Evolutionary conservation across 2,329 filamentous ascomycete genomes (phyloP).

Genomic region (Fusarium sp.): DNA sequence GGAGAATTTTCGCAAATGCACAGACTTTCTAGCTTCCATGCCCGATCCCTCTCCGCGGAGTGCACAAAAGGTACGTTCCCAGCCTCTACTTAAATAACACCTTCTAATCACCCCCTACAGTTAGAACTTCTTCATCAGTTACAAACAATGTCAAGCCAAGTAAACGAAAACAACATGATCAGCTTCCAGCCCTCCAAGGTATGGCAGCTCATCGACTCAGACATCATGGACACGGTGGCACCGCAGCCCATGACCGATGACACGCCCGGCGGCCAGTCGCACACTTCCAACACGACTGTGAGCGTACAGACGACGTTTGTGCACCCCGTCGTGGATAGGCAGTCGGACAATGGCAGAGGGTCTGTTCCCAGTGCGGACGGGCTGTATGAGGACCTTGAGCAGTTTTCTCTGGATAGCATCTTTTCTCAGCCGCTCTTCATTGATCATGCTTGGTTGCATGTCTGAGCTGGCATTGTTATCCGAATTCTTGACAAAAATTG

Average conservation of each 20-base stretch:
- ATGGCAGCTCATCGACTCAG: slow-evolving; percentile 35
- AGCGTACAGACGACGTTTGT: slow-evolving; percentile 40
- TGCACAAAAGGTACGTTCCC: slow-evolving; percentile 24
- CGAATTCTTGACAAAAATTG: too few relatives aligned
- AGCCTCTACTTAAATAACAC: neutral
- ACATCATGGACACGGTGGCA: slow-evolving; percentile 36
- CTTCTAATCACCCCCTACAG: neutral
- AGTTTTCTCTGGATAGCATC: slow-evolving; percentile 40
- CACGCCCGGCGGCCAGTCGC: slow-evolving; percentile 11
- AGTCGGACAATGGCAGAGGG: slow-evolving; percentile 1
- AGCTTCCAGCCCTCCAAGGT: slow-evolving; percentile 38
- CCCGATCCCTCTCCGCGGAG: slow-evolving; percentile 31
- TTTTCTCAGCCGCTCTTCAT: slow-evolving; percentile 42
- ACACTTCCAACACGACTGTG: slow-evolving; percentile 26
- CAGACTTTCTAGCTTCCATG: slow-evolving; percentile 34
- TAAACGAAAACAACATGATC: slow-evolving; percentile 39
- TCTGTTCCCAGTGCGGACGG: slow-evolving; percentile 5
- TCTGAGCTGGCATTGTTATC: too few relatives aligned
- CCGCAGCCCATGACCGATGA: slow-evolving; percentile 21
- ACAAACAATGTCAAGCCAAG: slow-evolving; percentile 40
- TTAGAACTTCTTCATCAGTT: slow-evolving; percentile 29
- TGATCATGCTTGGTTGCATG: slow-evolving; percentile 39
- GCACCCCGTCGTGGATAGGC: slow-evolving; percentile 24
- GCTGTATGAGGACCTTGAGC: slow-evolving; percentile 30
- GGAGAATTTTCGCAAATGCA: slow-evolving; percentile 37